Evolutionary conservation across 2,329 filamentous ascomycete genomes (phyloP), one percentile per base, ranked within the genome.

Genomic region (Stagonosporopsis tanaceti): DNA sequence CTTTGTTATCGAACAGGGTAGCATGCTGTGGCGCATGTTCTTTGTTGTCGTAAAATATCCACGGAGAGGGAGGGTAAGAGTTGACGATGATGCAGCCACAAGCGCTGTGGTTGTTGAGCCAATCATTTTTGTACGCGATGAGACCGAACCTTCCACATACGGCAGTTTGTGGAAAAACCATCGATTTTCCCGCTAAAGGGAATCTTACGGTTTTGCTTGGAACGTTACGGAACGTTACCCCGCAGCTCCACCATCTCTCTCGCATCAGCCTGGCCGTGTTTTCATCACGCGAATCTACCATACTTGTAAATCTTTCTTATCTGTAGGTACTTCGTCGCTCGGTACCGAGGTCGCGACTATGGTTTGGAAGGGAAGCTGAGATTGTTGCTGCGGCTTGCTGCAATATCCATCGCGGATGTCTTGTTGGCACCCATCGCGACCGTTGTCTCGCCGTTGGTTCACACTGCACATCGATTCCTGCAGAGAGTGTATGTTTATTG

Each of bases 171-270:
- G 24, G 6, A 1, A 6, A 6, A 40, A 24, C n/a, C 8, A 20
- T 48, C 37, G 35, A 48, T 48, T 48, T 48, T 14, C 46, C 25
- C 11, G 46, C 34, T 48, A 30, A 39, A 35, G 46, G 46, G 35
- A 40, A 6, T 48, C 46, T 48, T 40, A 48, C 35, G 6, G 8
- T 17, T 32, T 32, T 25, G 35, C 46, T 48, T 40, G 11, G 25
- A 48, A 20, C 25, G 11, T 34, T 46, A 46, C 27, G 9, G 12
- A 32, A 12, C 12, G 30, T 14, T 34, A n/a, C 14, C 14, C 32
- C 32, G 32, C 32, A 11, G 11, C 3, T 9, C n/a, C 12, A n/a
- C 32, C 32, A 14, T 15, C 32, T n/a, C 32, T 34, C 5, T 7
- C 4, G 15, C 14, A 34, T 34, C 32, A 34, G 30, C 30, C 8